Base-by-base conservation (phyloP, 2,329 filamentous ascomycete species). In the Monascus ruber region DNA sequence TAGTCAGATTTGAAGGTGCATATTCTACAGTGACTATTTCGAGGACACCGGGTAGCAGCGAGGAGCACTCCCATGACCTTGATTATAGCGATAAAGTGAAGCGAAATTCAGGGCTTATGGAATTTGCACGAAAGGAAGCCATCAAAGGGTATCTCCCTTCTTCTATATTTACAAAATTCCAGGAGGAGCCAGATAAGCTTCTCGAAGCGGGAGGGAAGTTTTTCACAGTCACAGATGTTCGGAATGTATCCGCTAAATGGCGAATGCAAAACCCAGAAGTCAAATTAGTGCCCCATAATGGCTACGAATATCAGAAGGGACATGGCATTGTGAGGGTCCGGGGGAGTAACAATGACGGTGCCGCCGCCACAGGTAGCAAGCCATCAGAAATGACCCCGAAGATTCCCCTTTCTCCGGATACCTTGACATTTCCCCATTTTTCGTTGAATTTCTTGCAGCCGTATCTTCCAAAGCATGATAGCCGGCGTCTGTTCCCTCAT, bases 241-340 rank as follows among this genome's bases (percentile, higher is more conserved):
- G 67, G 38, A 70, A 70, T 47, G 59, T 68, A 29, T 67, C 65
- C 35, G 64, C 66, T 34, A 65, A 68, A 43, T 70, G 67, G 67
- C 60, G 67, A 34, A 59, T 66, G 38, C 57, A 63, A 42, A 66
- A 70, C 39, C 63, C 61, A 17, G 62, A 65, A 34, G 57, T 63
- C 9, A 55, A 59, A 35, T 52, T 70, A 35, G 56, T 64, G 38
- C 57, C 65, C 4, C 67, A 70, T 44, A 59, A 64, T 34, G 67
- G 67, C 24, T 70, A 66, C 42, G 55, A 62, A 41, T 65, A 64
- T 36, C 60, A 64, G 37, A 63, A 65, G 38, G 64, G 64, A 3
- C 55, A 63, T 45, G 63, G 64, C 3, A 63, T 67, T 35, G 56
- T 67, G 32, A 62, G 58, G 33, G 47, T 53, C 9, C 47, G 49